Evolutionary conservation across 2,329 filamentous ascomycete genomes (phyloP), one percentile per base, ranked within the genome.

Genomic region (Sclerotinia glacialis): DNA sequence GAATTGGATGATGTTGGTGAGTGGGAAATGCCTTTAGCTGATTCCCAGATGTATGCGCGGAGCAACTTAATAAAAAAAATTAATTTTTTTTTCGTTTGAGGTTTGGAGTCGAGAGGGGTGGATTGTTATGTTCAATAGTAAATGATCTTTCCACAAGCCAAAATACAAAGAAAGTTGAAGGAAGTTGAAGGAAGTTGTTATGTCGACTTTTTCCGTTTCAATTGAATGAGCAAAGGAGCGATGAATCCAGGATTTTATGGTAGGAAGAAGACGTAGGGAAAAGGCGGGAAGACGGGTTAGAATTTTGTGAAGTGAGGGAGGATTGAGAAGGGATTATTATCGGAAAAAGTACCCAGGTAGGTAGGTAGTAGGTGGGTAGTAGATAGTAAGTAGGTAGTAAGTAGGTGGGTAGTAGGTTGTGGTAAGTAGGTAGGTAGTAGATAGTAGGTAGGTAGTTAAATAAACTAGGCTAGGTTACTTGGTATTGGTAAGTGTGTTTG

Each of bases 241-340:
- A 44, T 23, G 34, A 9, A 26, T n/a, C 8, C 16, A 26, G 37
- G 37, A 40, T 42, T 28, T 23, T 28, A 44, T 58, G 54, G 40
- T 12, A n/a, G 42, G 42, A 26, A 58, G 55, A 46, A 14, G 53
- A 56, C 18, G 53, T 42, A 5, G 23, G 34, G 53, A 16, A 18
- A 26, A 40, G 18, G 3, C 53, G 34, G 34, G 53, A 56, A n/a
- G 34, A 42, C 53, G 53, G 34, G 34, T 40, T 40, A 26, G 34
- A 23, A 40, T 40, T 55, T 55, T 54, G 53, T 37, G 21, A 23
- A 55, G 31, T 55, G 31, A 55, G 53, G 53, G 53, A 55, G 53
- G 53, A 34, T 34, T 23, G 53, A 34, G 53, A 56, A 56, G 53
- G 53, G 23, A 58, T 58, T 58, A n/a, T 44, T 5, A n/a, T 58